A percentile compares a stretch with the other conserved stretches of the same genome.
Evolutionary conservation across 495 filamentous ascomycete species (phyloP).

Genomic region (Talaromyces trachyspermus): DNA sequence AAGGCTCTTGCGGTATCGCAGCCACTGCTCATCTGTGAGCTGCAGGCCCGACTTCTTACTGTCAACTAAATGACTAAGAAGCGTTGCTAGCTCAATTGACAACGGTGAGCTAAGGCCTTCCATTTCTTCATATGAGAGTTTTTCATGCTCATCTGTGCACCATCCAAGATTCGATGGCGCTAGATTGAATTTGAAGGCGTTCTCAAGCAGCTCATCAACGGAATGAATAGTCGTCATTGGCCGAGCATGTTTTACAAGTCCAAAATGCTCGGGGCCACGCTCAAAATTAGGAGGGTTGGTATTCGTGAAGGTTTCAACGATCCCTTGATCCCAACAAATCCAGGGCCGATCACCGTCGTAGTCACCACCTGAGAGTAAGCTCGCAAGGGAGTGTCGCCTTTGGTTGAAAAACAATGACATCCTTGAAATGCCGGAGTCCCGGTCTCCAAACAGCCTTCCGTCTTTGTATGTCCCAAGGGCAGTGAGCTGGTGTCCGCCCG

Average conservation of each 20-base stretch:
- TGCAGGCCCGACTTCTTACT: slow-evolving; percentile 64
- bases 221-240: slow-evolving; percentile 24
- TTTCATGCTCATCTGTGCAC: slow-evolving; percentile 70
- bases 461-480: slow-evolving; percentile 76
- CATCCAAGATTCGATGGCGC: slow-evolving; percentile 59
- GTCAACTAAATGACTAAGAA: slow-evolving; percentile 78
- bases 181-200: slow-evolving; percentile 59
- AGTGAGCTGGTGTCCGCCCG: slow-evolving; percentile 73
- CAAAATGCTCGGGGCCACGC: slow-evolving; percentile 44
- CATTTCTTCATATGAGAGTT: slow-evolving; percentile 56
- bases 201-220: slow-evolving; percentile 41
- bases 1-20: slow-evolving; percentile 36
- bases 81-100: slow-evolving; percentile 54
- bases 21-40: slow-evolving; percentile 54
- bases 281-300: slow-evolving; percentile 43
- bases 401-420: slow-evolving; percentile 82
- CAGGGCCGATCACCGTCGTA: slow-evolving; percentile 89
- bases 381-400: slow-evolving; percentile 66
- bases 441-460: slow-evolving; percentile 55
- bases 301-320: slow-evolving; percentile 72
- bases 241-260: slow-evolving; percentile 51
- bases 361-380: slow-evolving; percentile 84
- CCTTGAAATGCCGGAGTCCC: slow-evolving; percentile 67
- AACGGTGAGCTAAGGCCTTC: slow-evolving; percentile 46
- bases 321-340: slow-evolving; percentile 79